Evolutionary conservation across 2,329 filamentous ascomycete species (phyloP).

Genomic region (Trichoderma koningiopsis): DNA sequence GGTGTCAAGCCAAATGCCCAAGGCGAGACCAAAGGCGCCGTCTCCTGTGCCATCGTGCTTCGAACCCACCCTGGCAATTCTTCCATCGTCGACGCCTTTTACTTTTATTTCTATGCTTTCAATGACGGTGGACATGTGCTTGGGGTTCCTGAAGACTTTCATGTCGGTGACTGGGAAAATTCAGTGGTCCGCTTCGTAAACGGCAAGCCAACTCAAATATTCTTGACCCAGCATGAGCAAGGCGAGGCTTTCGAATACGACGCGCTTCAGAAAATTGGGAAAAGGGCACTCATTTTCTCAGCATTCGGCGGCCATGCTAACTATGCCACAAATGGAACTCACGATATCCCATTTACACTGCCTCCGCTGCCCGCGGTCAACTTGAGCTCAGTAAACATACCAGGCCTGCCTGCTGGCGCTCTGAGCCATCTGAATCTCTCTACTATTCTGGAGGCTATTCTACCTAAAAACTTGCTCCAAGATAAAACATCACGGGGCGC

Average conservation of each 20-base stretch:
- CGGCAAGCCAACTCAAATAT: not conserved
- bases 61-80: not conserved
- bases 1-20: conserved; percentile 1
- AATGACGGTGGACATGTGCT: not conserved
- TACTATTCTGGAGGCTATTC: not conserved
- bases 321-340: conserved; percentile 6
- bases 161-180: conserved; percentile 12
- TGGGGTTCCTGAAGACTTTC: conserved; percentile 6
- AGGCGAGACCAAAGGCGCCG: conserved; percentile 6
- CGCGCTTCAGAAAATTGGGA: conserved; percentile 3
- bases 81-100: not conserved
- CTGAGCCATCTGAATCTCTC: not conserved
- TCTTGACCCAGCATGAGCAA: no score
- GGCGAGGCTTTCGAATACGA: not conserved
- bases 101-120: conserved; percentile 8
- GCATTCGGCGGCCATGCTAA: conserved; percentile 1
- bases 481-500: no score
- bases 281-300: conserved; percentile 7
- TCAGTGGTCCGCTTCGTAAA: not conserved
- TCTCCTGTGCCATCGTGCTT: not conserved
- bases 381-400: not conserved
- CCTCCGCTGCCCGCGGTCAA: conserved; percentile 5
- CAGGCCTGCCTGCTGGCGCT: not conserved
- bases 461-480: no score
- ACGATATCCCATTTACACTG: not conserved